phyloP scores from a whole-genome alignment of 805 yeast species.

The Saccharomyces eubayanus region DNA sequence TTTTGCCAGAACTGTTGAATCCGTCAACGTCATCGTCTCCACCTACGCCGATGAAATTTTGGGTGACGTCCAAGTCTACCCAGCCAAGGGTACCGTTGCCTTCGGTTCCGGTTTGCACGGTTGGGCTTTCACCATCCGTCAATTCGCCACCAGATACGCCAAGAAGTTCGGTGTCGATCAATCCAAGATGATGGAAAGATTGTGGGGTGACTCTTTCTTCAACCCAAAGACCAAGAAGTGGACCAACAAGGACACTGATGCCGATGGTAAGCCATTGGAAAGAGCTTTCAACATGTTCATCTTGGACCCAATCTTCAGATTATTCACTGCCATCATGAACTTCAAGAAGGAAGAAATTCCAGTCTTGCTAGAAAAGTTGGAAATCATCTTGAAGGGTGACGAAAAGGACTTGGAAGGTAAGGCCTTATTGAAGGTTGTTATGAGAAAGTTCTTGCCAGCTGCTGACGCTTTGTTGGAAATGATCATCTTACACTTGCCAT shows the following conservation, averaged over 20 bases:
- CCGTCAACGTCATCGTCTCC: slow-evolving; percentile 96
- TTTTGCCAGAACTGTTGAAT: slow-evolving; percentile 97
- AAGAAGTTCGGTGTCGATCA: slow-evolving; percentile 99
- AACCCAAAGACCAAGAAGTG: slow-evolving; percentile 99
- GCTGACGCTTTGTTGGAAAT: slow-evolving; percentile 98
- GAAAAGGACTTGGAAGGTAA: slow-evolving; percentile 98
- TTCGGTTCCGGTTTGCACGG: slow-evolving; percentile 99
- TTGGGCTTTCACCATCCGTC: slow-evolving; percentile 99
- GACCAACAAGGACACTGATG: slow-evolving; percentile 93
- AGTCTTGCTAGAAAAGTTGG: slow-evolving; percentile 85
- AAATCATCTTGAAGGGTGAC: slow-evolving; percentile 85
- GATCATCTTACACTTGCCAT: slow-evolving; percentile 97
- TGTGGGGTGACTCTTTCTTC: slow-evolving; percentile 99
- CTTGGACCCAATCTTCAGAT: slow-evolving; percentile 97
- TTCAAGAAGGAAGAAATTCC: slow-evolving; percentile 97
- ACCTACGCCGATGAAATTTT: slow-evolving; percentile 84
- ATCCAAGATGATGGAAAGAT: slow-evolving; percentile 95
- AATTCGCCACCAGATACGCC: slow-evolving; percentile 98
- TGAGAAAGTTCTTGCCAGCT: slow-evolving; percentile 99
- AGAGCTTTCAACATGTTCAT: slow-evolving; percentile 99
- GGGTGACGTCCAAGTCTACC: slow-evolving; percentile 98
- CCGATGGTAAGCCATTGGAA: slow-evolving; percentile 90
- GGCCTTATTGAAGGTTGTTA: slow-evolving; percentile 94
- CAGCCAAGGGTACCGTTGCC: slow-evolving; percentile 98
- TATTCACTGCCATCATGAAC: slow-evolving; percentile 96